Conservation (phyloP, 116 monocot genomes). For the Phalaenopsis hybrid region DNA sequence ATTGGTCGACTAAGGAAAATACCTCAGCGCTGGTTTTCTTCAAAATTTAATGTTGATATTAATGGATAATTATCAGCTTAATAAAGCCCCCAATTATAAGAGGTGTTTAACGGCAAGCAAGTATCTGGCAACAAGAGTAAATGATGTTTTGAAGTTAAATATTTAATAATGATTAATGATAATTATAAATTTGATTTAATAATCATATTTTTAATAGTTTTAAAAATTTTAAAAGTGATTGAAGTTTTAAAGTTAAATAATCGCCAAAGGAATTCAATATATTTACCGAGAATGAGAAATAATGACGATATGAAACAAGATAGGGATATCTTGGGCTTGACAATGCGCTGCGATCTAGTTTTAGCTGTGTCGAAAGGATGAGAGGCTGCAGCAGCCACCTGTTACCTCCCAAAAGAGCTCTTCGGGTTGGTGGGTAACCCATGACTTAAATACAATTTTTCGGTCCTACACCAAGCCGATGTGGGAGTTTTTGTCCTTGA, state of each 20-base stretch:
- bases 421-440: too few species aligned
- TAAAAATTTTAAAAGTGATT: too few species aligned
- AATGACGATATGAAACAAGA: not conserved
- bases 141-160: slow-evolving; percentile 31
- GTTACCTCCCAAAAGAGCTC: too few species aligned
- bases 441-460: too few species aligned
- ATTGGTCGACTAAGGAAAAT: not conserved
- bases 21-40: not conserved
- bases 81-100: slow-evolving; percentile 8
- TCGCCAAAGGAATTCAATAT: not conserved
- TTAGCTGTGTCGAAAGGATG: slow-evolving; percentile 92
- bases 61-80: not conserved
- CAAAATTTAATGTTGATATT: not conserved
- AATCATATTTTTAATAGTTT: too few species aligned
- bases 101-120: slow-evolving; percentile 49
- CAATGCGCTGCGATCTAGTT: slow-evolving; percentile 68
- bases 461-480: too few species aligned
- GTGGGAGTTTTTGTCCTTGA: too few species aligned
- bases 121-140: slow-evolving; percentile 69
- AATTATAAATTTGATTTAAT: too few species aligned
- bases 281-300: not conserved
- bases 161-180: too few species aligned
- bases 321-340: slow-evolving; percentile 59
- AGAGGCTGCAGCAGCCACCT: slow-evolving; percentile 78
- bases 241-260: too few species aligned